A percentile compares a stretch with the other conserved stretches of the same genome.
Evolutionary conservation across 2,329 filamentous ascomycete genomes (phyloP).

Genomic region (Diplodia corticola): DNA sequence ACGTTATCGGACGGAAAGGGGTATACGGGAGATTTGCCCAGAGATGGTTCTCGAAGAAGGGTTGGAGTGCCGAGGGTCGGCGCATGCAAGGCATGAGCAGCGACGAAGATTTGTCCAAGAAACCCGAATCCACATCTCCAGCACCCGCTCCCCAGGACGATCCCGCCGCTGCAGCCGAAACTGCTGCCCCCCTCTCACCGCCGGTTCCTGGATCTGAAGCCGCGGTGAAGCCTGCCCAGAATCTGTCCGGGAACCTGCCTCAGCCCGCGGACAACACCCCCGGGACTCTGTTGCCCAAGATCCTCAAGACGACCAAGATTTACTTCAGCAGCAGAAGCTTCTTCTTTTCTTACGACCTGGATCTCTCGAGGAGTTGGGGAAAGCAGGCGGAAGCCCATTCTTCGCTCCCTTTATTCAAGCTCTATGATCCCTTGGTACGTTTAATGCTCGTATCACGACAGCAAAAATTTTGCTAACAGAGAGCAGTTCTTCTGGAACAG

Average conservation of each 20-base stretch:
- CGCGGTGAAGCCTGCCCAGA: neutral
- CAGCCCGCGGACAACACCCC: conserved; percentile 25
- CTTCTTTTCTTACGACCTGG: conserved; percentile 93
- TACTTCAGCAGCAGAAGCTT: conserved; percentile 83
- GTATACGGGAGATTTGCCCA: conserved; percentile 87
- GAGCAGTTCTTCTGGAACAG: conserved; percentile 85
- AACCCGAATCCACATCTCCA: conserved; percentile 5
- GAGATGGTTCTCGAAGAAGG: conserved; percentile 85
- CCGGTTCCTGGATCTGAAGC: conserved; percentile 12
- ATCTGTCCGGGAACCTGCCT: neutral
- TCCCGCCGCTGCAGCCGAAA: neutral
- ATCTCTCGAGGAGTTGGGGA: conserved; percentile 71
- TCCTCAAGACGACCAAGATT: conserved; percentile 79
- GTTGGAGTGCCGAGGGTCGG: conserved; percentile 73
- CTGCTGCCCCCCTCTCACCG: conserved; percentile 10
- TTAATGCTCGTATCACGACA: neutral
- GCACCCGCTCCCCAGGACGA: conserved; percentile 13
- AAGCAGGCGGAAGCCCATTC: conserved; percentile 44
- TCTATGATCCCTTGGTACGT: conserved; percentile 63
- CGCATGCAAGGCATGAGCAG: conserved; percentile 68
- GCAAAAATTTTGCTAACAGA: neutral
- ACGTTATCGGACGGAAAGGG: conserved; percentile 81
- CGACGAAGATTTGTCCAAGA: conserved; percentile 43
- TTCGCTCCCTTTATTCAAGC: conserved; percentile 64
- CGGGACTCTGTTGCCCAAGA: conserved; percentile 68